phyloP scores from a whole-genome alignment of 2,329 filamentous ascomycete genomes.

The Fonsecaea pugnacius region DNA sequence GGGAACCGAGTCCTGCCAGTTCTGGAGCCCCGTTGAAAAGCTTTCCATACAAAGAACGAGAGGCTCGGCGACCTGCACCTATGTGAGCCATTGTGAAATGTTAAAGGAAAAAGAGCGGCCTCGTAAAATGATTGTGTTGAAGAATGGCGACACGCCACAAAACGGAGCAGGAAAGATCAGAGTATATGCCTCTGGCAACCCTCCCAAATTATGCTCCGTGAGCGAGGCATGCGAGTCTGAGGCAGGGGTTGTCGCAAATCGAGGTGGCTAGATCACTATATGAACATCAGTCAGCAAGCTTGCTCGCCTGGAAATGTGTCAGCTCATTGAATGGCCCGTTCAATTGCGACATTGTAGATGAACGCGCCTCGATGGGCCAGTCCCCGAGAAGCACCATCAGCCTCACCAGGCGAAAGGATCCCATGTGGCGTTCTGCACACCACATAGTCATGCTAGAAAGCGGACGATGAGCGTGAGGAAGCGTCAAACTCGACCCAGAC shows the following conservation, averaged over 20 bases:
- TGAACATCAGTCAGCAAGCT: background rate
- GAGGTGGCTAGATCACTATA: background rate
- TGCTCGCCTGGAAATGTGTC: background rate
- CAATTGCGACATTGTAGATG: slow-evolving; percentile 9
- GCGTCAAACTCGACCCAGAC: background rate
- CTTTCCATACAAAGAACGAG: slow-evolving; percentile 24
- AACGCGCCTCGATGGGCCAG: background rate
- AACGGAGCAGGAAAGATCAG: slow-evolving; percentile 2
- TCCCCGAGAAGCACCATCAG: slow-evolving; percentile 1
- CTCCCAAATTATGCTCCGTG: background rate
- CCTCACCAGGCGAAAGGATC: background rate
- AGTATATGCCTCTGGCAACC: slow-evolving; percentile 6
- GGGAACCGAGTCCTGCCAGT: slow-evolving; percentile 10
- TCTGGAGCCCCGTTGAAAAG: slow-evolving; percentile 16
- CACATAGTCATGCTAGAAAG: background rate
- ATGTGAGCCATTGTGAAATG: slow-evolving; percentile 13
- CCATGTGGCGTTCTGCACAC: background rate
- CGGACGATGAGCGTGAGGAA: background rate
- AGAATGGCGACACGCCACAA: background rate
- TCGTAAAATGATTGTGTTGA: background rate
- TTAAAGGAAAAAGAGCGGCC: slow-evolving; percentile 4
- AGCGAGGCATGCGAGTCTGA: background rate
- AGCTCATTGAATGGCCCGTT: slow-evolving; percentile 9
- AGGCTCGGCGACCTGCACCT: slow-evolving; percentile 22
- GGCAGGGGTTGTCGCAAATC: slow-evolving; percentile 3